phyloP scores from a whole-genome alignment of 305 asterid species.

The Fraxinus albicans region DNA sequence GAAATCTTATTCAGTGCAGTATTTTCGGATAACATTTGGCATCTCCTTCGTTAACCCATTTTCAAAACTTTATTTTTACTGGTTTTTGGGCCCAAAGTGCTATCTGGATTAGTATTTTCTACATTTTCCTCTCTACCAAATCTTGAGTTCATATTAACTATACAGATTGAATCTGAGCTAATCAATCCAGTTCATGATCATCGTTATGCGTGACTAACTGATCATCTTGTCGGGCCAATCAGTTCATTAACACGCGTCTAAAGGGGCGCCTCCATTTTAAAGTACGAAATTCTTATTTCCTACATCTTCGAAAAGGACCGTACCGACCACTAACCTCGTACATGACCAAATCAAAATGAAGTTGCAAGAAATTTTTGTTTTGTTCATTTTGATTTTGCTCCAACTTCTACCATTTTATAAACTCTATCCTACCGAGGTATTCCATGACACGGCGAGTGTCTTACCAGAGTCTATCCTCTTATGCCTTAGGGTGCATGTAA shows the following conservation, averaged over 20 bases:
- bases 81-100: not conserved
- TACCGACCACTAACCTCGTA: not conserved
- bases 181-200: not conserved
- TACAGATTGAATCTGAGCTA: not conserved
- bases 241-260: not conserved
- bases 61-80: not conserved
- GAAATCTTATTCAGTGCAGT: not conserved
- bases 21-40: not conserved
- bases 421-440: too few species aligned
- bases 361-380: not conserved
- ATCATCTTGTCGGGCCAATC: not conserved
- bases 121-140: not conserved
- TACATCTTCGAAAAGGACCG: not conserved
- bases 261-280: not conserved
- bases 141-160: not conserved
- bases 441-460: not conserved
- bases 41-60: not conserved
- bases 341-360: not conserved
- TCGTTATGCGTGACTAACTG: not conserved
- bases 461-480: not conserved
- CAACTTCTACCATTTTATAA: not conserved
- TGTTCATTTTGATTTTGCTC: not conserved
- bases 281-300: not conserved
- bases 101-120: not conserved
- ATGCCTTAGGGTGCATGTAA: not conserved